Evolutionary conservation across 2,329 filamentous ascomycete genomes (phyloP).

Genomic region (Pyricularia grisea): DNA sequence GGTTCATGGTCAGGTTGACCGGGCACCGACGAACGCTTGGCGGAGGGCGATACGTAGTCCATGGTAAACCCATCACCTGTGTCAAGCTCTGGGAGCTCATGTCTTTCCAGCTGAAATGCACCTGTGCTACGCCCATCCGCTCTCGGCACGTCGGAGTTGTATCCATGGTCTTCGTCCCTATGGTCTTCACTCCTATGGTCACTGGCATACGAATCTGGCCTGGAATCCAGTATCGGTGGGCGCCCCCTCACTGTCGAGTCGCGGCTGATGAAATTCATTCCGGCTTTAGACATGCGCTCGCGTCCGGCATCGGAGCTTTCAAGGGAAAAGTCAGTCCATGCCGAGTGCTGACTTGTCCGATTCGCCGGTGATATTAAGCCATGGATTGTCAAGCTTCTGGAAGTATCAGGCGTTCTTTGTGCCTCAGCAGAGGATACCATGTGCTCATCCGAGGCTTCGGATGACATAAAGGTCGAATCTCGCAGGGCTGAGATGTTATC

Average conservation of each 20-base stretch:
- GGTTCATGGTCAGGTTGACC: slow-evolving; percentile 38
- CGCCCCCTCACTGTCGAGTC: slow-evolving; percentile 5
- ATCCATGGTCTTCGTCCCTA: slow-evolving; percentile 12
- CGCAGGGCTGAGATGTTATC: slow-evolving; percentile 24
- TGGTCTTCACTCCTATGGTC: slow-evolving; percentile 12
- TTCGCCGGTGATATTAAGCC: slow-evolving; percentile 31
- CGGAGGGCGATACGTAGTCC: slow-evolving; percentile 27
- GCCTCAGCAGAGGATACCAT: slow-evolving; percentile 15
- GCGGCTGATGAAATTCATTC: slow-evolving; percentile 4
- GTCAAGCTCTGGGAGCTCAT: slow-evolving; percentile 40
- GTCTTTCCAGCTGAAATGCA: slow-evolving; percentile 13
- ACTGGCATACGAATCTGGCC: slow-evolving; percentile 18
- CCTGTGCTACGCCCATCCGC: neutral
- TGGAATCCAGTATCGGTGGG: slow-evolving; percentile 13
- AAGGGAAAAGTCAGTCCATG: slow-evolving; percentile 53
- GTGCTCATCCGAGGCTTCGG: slow-evolving; percentile 20
- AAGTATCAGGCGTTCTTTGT: slow-evolving; percentile 25
- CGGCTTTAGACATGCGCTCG: slow-evolving; percentile 6
- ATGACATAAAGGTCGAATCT: slow-evolving; percentile 20
- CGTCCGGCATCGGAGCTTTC: slow-evolving; percentile 38
- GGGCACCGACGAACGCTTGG: slow-evolving; percentile 10
- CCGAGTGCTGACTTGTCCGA: slow-evolving; percentile 43
- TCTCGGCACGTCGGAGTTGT: neutral
- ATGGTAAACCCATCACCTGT: slow-evolving; percentile 40
- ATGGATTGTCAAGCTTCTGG: slow-evolving; percentile 38